Base-by-base conservation (phyloP, 1,139 yeast genomes). In the Entelexis paramagnoliae region DNA sequence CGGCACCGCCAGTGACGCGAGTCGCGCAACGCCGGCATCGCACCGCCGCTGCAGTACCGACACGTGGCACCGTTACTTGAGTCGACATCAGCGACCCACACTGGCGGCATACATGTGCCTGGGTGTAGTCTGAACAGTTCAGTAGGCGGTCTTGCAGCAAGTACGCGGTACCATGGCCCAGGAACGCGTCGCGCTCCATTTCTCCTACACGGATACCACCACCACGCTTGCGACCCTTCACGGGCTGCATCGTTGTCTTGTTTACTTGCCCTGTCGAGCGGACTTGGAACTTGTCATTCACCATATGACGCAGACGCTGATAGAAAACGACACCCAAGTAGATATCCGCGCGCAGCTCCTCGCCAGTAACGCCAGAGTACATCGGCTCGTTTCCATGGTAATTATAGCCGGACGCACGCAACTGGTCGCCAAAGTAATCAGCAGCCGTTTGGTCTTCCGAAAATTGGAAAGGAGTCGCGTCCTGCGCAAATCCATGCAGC, bases 121-220 rank as follows among this genome's bases (percentile, higher is more conserved):
- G 96, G 1, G 97, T 80, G 72, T 93, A 93, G 69, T 91, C 99
- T 20, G 96, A 85, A 67, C 96, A 88, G 70, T 93, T 91, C 68
- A 93, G 76, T 65, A 91, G 75, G 71, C 99, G 83, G 68, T 91
- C 99, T 69, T 91, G 98, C 61, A 91, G 74, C 64, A 91, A 73
- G 79, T 79, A 91, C 1, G 98, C 88, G n/a, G 98, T 83, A 71
- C 98, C 99, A 66, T 93, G 98, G 57, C 98, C 99, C 67, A 91
- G 88, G 63, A 91, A 75, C 2, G 98, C 98, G 75, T 91, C 99
- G 73, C 98, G 85, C 73, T 91, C 99, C 99, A 91, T 91, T 70
- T 91, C 98, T 68, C 98, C 98, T 40, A 91, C 95, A 77, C 99
- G 95, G 62, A 91, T 91, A 83, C 99, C 99, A 72, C 99, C 99